Conservation (phyloP, 1,139 yeast genomes). For the Hanseniaspora uvarum region DNA sequence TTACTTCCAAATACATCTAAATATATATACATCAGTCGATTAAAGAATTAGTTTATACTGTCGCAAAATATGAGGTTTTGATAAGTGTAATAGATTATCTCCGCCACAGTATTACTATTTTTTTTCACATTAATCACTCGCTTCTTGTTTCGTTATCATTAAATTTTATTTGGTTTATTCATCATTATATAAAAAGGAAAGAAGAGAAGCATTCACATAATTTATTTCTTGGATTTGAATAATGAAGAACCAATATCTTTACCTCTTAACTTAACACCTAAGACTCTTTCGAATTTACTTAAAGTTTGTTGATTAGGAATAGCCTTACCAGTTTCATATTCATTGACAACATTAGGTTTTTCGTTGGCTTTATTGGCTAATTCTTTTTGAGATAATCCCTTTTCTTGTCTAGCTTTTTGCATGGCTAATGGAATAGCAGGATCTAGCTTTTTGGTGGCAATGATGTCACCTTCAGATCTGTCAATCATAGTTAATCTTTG, state of each 20-base stretch:
- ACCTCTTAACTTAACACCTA: constrained; percentile 93
- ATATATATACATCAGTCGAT: background rate
- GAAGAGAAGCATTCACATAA: background rate
- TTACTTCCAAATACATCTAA: background rate
- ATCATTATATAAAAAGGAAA: too few species aligned
- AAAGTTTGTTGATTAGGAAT: constrained; percentile 91
- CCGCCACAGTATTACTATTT: background rate
- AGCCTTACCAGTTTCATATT: constrained; percentile 94
- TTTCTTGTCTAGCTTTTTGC: constrained; percentile 76
- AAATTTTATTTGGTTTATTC: background rate
- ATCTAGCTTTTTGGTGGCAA: constrained; percentile 82
- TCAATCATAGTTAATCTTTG: constrained; percentile 90
- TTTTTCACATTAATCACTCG: background rate
- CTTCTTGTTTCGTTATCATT: background rate
- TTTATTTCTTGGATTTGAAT: constrained; percentile 34
- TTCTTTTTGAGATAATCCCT: constrained; percentile 86
- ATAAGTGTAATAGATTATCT: background rate
- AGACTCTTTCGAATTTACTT: constrained; percentile 84
- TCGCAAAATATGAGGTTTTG: background rate
- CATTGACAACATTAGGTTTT: constrained; percentile 90
- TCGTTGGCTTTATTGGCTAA: constrained; percentile 91
- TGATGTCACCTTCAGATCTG: constrained; percentile 75
- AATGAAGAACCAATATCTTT: constrained; percentile 90
- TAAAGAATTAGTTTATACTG: background rate
- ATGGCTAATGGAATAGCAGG: constrained; percentile 79